These are phyloP conservation scores for Anethum foeniculum DNA, from an alignment of 140 eudicot species.

Conservation along the genomic window DNA sequence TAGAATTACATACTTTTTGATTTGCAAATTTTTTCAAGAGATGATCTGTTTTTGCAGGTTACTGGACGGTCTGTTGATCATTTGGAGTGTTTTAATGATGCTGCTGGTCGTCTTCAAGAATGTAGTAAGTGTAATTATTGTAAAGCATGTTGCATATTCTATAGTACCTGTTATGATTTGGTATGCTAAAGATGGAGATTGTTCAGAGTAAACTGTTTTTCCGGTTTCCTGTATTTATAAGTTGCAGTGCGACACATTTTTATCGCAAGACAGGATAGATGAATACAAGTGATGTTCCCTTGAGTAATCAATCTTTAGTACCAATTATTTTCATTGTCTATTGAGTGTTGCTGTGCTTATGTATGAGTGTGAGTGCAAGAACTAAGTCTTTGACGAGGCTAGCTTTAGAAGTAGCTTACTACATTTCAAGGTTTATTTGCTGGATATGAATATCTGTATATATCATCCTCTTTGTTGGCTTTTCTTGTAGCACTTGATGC, in stretches of 20 bases:
- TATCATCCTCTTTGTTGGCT: conserved; percentile 9
- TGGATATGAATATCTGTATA: not conserved
- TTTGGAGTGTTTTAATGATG: conserved; percentile 82
- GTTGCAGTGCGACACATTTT: not conserved
- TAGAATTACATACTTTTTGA: not conserved
- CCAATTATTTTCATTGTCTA: not conserved
- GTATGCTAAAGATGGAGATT: not conserved
- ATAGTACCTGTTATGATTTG: no score
- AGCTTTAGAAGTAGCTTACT: not conserved
- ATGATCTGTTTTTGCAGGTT: conserved; percentile 35
- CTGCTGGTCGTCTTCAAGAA: conserved; percentile 92
- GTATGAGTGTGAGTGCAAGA: not conserved
- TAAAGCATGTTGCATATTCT: not conserved
- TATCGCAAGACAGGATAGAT: not conserved
- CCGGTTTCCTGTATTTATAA: not conserved
- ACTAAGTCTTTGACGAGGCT: not conserved
- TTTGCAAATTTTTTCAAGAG: not conserved
- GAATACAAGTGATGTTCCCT: not conserved
- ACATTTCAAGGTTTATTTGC: not conserved
- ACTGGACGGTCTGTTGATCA: conserved; percentile 77
- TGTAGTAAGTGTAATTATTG: conserved; percentile 44
- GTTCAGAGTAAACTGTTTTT: not conserved
- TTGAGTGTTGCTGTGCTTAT: not conserved
- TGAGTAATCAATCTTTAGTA: not conserved
- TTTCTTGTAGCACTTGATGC: conserved; percentile 76